Evolutionary conservation across 2,329 filamentous ascomycete species (phyloP), one percentile per base, ranked within the genome.

Genomic region (Rhynchosporium secalis): DNA sequence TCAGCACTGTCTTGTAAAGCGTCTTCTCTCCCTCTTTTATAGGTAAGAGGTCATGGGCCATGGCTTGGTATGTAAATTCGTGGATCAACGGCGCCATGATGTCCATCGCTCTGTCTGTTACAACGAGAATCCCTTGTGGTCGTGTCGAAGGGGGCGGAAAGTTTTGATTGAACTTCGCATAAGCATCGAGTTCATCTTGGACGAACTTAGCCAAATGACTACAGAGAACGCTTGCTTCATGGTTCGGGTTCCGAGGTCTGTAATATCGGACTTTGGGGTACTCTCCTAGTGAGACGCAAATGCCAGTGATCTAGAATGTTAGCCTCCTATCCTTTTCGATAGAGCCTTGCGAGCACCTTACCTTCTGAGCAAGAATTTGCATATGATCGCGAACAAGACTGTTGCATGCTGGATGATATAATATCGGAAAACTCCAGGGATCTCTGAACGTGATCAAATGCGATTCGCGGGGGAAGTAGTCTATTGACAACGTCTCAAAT

Each of bases 61-160:
- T 98, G 56, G 95, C 92, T 76, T 99, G 95, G 75, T 98, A 99
- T 12, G 95, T 97, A 74, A 99, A 97, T 72, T 99, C 95, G 76
- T 99, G 95, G 3, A 98, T 74, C 10, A 98, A 78, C 1, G 95
- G 95, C 0, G 94, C 88, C 78, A 89, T 86, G 3, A 97, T 77
- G 75, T 99, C 95, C 89, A 99, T 95, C 7, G 92, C 91, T 65
- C 95, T 86, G 75, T 98, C 95, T 1, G 92, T 91, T 65, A 99
- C 89, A 71, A 96, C 80, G 0, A 99, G 83, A 0, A 92, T 86
- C 45, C 91, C 91, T 66, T 91, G 88, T 6, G 93, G 94, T 58
- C 94, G 82, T 56, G 86, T 83, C 8, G 86, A 86, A n/a, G 81
- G 86, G 0, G 93, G 90, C 1, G 94, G 94, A 66, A 96, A 98